A percentile compares a stretch with the other conserved stretches of the same genome.
Evolutionary conservation across 2,329 filamentous ascomycete species (phyloP).

Genomic region (Beauveria bassiana): DNA sequence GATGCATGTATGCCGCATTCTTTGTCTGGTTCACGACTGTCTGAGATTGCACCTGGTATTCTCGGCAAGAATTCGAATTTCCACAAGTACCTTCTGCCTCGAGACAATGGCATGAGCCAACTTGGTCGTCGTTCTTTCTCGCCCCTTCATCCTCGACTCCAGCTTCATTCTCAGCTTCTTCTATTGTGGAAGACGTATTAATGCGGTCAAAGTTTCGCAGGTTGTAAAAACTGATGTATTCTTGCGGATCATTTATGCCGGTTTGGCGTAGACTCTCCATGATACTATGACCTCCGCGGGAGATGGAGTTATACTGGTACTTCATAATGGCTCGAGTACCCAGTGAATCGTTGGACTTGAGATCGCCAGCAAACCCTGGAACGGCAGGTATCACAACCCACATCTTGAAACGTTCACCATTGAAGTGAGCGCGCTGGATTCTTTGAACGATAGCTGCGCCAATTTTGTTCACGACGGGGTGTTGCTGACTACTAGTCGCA

Average conservation of each 20-base stretch:
- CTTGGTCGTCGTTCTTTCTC: conserved; percentile 51
- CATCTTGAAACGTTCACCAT: conserved; percentile 61
- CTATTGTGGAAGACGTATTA: conserved; percentile 59
- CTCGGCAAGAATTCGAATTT: conserved; percentile 46
- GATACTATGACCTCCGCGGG: conserved; percentile 68
- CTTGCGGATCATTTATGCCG: conserved; percentile 58
- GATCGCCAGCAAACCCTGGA: conserved; percentile 74
- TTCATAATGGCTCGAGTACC: conserved; percentile 83
- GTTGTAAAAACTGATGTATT: conserved; percentile 81
- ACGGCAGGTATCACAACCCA: conserved; percentile 74
- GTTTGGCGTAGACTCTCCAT: conserved; percentile 63
- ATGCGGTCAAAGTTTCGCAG: conserved; percentile 78
- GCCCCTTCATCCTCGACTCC: conserved; percentile 64
- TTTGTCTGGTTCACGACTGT: conserved; percentile 49
- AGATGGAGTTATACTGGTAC: conserved; percentile 76
- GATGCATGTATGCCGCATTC: conserved; percentile 80
- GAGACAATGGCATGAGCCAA: conserved; percentile 38
- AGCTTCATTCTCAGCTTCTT: conserved; percentile 49
- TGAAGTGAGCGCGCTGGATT: conserved; percentile 61
- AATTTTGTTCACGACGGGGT: conserved; percentile 69
- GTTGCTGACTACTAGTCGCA: conserved; percentile 61
- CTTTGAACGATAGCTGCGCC: conserved; percentile 72
- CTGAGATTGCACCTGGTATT: conserved; percentile 64
- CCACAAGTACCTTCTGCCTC: conserved; percentile 27
- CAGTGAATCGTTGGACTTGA: conserved; percentile 63